Conservation (phyloP, 202 grass and related monocot genomes). For the Eragrostis tef region DNA sequence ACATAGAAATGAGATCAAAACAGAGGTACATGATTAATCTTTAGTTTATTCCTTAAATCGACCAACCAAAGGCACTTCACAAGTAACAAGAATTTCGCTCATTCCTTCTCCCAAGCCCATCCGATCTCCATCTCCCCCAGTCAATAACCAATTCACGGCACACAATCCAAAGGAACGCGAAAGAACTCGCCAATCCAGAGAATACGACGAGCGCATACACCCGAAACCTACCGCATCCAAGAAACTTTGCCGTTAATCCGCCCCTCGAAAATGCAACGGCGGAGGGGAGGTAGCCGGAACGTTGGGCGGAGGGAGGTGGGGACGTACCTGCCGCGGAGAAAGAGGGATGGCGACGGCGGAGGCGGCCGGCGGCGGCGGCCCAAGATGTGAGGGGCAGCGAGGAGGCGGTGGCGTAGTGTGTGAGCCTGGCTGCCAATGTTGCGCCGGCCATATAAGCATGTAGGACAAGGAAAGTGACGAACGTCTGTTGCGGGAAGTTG, state of each 20-base stretch:
- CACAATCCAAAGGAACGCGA: background rate
- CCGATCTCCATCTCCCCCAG: background rate
- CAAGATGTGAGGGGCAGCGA: background rate
- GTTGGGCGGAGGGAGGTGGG: background rate
- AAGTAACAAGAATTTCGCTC: background rate
- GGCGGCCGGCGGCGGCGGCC: conserved; percentile 2
- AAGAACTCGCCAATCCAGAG: background rate
- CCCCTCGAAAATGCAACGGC: background rate
- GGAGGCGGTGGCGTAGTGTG: background rate
- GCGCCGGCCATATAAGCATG: conserved; percentile 24
- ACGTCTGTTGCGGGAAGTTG: background rate
- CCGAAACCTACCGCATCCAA: background rate
- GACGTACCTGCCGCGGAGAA: conserved; percentile 26
- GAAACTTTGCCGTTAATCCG: background rate
- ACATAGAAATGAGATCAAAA: background rate
- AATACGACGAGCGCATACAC: background rate
- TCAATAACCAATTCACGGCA: background rate
- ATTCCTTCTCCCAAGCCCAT: background rate
- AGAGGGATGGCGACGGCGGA: background rate
- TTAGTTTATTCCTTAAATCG: background rate
- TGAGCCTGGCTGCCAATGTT: conserved; percentile 3
- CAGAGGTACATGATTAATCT: background rate
- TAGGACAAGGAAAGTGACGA: background rate
- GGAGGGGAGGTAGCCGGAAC: background rate
- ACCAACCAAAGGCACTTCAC: background rate